These are phyloP conservation scores for Wickerhamiella parazyma DNA, from an alignment of 805 yeast species.

Conservation along the genomic window DNA sequence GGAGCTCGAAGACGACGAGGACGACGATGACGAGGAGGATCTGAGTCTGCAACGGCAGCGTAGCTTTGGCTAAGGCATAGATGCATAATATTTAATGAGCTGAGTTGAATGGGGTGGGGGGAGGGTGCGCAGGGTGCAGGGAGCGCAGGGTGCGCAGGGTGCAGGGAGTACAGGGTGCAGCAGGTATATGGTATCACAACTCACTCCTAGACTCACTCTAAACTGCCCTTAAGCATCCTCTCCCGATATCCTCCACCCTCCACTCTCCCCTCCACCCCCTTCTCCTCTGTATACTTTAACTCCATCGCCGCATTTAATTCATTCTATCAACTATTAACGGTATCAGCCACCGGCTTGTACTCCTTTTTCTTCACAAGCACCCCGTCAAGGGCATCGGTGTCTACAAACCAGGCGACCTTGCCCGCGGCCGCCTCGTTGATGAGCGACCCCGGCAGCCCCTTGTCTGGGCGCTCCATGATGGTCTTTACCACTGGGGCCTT, in stretches of 20 bases:
- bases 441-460: conserved; percentile 84
- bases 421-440: conserved; percentile 97
- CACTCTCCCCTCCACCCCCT: no score
- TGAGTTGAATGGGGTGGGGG: no score
- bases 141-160: no score
- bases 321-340: no score
- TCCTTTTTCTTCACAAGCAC: conserved; percentile 59
- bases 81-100: no score
- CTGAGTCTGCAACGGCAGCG: conserved; percentile 4
- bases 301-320: conserved; percentile 55
- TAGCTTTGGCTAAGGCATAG: background rate
- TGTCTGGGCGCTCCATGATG: conserved; percentile 93
- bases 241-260: no score
- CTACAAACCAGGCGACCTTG: conserved; percentile 93
- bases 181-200: no score
- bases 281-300: no score
- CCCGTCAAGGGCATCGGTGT: conserved; percentile 78
- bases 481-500: conserved; percentile 85
- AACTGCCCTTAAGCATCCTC: no score
- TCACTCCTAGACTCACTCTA: no score
- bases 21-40: conserved; percentile 23
- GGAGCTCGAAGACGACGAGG: conserved; percentile 19
- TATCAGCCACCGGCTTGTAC: conserved; percentile 48
- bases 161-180: no score
- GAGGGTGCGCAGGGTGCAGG: background rate